These are phyloP conservation scores for Prunus padus DNA, from an alignment of 306 rosid genomes.

Conservation along the genomic window DNA sequence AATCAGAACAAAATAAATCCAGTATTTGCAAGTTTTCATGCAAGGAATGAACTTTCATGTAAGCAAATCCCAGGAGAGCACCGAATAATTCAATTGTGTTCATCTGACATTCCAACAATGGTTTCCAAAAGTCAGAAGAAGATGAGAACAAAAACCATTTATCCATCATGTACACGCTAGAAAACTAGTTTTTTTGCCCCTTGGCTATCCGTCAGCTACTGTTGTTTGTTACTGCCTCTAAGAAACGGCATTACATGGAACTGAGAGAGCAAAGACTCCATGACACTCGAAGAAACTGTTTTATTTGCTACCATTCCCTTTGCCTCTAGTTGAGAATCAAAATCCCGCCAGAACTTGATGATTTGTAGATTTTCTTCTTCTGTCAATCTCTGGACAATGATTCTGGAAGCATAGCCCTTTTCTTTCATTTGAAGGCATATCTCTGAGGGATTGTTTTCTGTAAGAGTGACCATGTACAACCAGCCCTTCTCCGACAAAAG, in stretches of 20 bases:
- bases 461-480: conserved; percentile 83
- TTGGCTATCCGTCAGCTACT: conserved; percentile 22
- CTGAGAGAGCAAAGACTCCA: conserved; percentile 46
- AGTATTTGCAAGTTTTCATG: neutral
- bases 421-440: conserved; percentile 71
- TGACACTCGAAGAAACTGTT: conserved; percentile 33
- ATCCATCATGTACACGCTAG: neutral
- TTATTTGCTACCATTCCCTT: conserved; percentile 29
- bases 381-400: conserved; percentile 80
- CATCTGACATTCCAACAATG: neutral
- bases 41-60: neutral
- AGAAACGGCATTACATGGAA: conserved; percentile 36
- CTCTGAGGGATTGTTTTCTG: conserved; percentile 74
- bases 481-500: conserved; percentile 88
- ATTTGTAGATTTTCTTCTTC: conserved; percentile 91
- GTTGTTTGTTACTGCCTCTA: conserved; percentile 38
- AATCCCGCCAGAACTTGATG: conserved; percentile 86
- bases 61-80: neutral
- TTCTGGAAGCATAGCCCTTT: conserved; percentile 79
- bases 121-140: neutral
- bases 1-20: neutral
- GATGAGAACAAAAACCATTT: neutral
- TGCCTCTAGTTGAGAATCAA: conserved; percentile 31
- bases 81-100: neutral
- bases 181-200: neutral